Conservation (phyloP, 169 alveolate genomes). For the Plasmodium inui region DNA sequence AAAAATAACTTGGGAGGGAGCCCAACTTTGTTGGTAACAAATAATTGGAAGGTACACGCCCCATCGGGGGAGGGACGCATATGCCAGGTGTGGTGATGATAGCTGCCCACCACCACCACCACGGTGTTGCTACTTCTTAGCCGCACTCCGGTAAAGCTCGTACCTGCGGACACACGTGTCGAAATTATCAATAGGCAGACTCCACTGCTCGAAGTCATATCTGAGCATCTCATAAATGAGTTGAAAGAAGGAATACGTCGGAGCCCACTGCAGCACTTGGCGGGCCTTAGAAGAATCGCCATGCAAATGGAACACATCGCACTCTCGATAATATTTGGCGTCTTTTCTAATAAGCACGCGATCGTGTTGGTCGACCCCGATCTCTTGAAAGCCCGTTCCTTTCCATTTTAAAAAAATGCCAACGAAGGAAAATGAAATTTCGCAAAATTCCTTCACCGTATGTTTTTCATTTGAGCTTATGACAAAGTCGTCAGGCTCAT, state of each 20-base stretch:
- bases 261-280: slow-evolving; percentile 77
- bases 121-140: background rate
- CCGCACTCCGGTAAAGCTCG: background rate
- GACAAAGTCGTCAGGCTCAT: slow-evolving; percentile 82
- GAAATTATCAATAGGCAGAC: slow-evolving; percentile 46
- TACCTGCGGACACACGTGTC: slow-evolving; percentile 53
- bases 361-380: slow-evolving; percentile 71
- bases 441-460: slow-evolving; percentile 78
- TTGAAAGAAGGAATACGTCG: slow-evolving; percentile 58
- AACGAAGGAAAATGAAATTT: slow-evolving; percentile 74
- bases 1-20: background rate
- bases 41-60: background rate
- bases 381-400: slow-evolving; percentile 78
- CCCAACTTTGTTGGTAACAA: background rate
- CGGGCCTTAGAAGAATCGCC: slow-evolving; percentile 83
- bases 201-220: slow-evolving; percentile 55
- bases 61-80: background rate
- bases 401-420: slow-evolving; percentile 76
- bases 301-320: slow-evolving; percentile 79
- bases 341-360: slow-evolving; percentile 42
- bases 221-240: slow-evolving; percentile 81
- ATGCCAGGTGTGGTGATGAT: background rate
- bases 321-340: slow-evolving; percentile 77
- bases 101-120: background rate
- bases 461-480: slow-evolving; percentile 81